Percentiles rank a stretch among this genome's conserved stretches.
phyloP scores from a whole-genome alignment of 352 stramenopile genomes.

The Phytopythium mirpurense region DNA sequence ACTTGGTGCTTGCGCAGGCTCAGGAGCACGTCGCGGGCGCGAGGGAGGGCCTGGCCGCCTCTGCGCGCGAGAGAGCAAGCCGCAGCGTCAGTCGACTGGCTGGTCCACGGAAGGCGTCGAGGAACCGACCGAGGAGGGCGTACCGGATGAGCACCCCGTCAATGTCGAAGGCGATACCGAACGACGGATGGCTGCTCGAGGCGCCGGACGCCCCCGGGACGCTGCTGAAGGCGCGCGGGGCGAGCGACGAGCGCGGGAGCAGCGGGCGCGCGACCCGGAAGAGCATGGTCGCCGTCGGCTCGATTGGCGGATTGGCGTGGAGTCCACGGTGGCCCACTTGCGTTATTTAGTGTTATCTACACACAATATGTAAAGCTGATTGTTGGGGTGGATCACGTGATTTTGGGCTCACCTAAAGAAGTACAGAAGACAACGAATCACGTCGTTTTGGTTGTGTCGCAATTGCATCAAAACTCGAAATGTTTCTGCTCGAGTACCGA shows the following conservation, averaged over 20 bases:
- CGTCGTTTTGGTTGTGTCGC: too few relatives aligned
- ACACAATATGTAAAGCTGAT: too few relatives aligned
- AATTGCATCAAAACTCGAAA: too few relatives aligned
- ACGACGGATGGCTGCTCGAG: slow-evolving; percentile 19
- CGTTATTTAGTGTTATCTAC: too few relatives aligned
- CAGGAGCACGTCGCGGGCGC: slow-evolving; percentile 59
- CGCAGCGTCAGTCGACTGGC: neutral
- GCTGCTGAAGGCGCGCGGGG: slow-evolving; percentile 7
- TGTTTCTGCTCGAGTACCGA: too few relatives aligned
- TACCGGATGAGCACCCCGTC: slow-evolving; percentile 89
- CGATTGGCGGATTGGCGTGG: too few relatives aligned
- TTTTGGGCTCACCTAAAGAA: too few relatives aligned
- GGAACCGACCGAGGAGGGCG: neutral
- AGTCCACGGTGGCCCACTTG: too few relatives aligned
- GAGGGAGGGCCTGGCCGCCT: slow-evolving; percentile 64
- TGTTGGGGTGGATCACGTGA: too few relatives aligned
- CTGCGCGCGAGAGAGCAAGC: slow-evolving; percentile 10
- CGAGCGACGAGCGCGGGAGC: slow-evolving; percentile 4
- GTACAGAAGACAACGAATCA: too few relatives aligned
- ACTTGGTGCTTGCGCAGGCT: slow-evolving; percentile 57
- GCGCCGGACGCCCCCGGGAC: neutral
- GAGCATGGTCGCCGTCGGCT: too few relatives aligned
- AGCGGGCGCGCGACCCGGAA: slow-evolving; percentile 10
- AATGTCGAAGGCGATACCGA: slow-evolving; percentile 90
- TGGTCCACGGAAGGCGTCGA: too few relatives aligned